Base-by-base conservation (phyloP, 495 filamentous ascomycete genomes). In the Parmelia sp. region DNA sequence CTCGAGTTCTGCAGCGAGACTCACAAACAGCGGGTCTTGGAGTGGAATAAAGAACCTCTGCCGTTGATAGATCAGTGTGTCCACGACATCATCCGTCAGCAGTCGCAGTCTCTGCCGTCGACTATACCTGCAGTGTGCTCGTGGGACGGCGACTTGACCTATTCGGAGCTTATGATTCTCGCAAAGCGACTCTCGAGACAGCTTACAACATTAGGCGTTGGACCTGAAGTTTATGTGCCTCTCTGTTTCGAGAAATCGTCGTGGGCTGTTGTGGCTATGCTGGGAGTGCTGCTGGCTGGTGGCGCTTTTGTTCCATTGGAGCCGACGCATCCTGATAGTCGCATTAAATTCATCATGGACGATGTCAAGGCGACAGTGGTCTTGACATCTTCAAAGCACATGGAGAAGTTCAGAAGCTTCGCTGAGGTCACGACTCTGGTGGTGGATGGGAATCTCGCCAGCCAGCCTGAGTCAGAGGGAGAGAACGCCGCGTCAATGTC, bases 271-370 rank as follows among this genome's bases (percentile, higher is more conserved):
- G 72, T 75, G 33, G 69, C 72, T 4, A 66, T 69, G 40, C 39
- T 75, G 23, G 72, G 63, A 15, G 64, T 75, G 9, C 35, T 73
- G 2, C 62, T 68, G 35, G 68, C 68, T 11, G 73, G 74, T 1
- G 78, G 71, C 12, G 79, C 77, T 12, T 82, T 72, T 60, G 73
- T 80, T 23, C 70, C 73, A 5, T 62, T 82, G 0, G 80, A 83
- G 64, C 72, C 75, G 19, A 62, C 71, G 31, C 72, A 79, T 61
- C 78, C 74, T 0, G 51, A 62, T 10, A 40, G 58, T 56, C 70
- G 74, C 5, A 61, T 77, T 10, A 55, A 72, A 39, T 58, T 57
- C 21, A 70, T 75, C 9, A 31, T 72, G 29, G 58, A 65, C 9
- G 56, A 69, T 36, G 66, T 71, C 35, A 58, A 65, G 47, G 66